Percentiles rank a stretch among this genome's conserved stretches.
Evolutionary conservation across 164 flowering plant species (phyloP).

Genomic region (Aristolochia fimbriata): DNA sequence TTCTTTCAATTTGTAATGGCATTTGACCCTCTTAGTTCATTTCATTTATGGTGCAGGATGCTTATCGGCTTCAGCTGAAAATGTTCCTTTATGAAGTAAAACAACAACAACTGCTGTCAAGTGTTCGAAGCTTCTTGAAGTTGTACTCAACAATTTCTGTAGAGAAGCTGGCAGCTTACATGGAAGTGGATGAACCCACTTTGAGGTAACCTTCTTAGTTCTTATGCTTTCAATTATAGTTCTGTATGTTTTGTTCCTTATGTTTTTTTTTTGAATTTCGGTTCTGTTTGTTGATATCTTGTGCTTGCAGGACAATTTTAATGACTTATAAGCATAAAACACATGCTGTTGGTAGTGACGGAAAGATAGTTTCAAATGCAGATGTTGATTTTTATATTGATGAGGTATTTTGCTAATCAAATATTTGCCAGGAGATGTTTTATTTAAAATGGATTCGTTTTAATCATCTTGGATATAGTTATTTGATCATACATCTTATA

Average conservation of each 20-base stretch:
- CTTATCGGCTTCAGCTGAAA: conserved; percentile 94
- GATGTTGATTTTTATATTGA: conserved; percentile 84
- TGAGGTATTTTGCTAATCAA: conserved; percentile 49
- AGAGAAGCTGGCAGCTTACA: conserved; percentile 70
- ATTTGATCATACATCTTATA: too few species aligned
- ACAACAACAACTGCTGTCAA: conserved; percentile 84
- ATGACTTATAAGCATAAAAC: conserved; percentile 97
- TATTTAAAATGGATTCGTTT: neutral
- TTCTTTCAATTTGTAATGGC: too few species aligned
- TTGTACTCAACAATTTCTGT: conserved; percentile 84
- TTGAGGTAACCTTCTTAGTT: conserved; percentile 42
- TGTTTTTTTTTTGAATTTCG: neutral
- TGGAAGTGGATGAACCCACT: conserved; percentile 97
- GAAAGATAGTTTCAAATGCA: conserved; percentile 75
- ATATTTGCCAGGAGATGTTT: too few species aligned
- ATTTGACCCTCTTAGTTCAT: too few species aligned
- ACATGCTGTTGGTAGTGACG: conserved; percentile 68
- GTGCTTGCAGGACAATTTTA: conserved; percentile 69
- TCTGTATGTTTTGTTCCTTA: too few species aligned
- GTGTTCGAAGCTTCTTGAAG: conserved; percentile 83
- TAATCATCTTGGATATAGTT: neutral
- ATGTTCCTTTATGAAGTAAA: conserved; percentile 92
- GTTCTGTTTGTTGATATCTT: conserved; percentile 5
- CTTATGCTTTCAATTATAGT: neutral
- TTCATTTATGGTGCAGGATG: conserved; percentile 52